Base-by-base conservation (phyloP, 148 eudicot genomes). In the Bassia scoparia region DNA sequence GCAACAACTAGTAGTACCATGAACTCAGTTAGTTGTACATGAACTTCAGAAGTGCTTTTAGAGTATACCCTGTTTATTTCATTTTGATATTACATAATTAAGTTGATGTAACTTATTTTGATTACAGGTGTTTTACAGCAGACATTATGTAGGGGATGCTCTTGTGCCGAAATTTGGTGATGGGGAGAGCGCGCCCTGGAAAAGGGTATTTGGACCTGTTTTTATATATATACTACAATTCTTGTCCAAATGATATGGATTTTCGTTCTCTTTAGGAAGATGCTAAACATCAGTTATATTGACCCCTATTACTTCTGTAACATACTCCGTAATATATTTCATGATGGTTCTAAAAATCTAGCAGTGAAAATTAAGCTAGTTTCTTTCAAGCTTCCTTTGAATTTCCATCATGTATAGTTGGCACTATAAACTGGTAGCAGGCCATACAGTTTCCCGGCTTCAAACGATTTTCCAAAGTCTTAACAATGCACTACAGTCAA, bases 171-270 rank as follows among this genome's bases (percentile, higher is more conserved):
- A 88, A 80, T 85, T 94, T 61, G 84, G 71, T 35, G 87, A 87
- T 66, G 91, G 89, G 0, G 97, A 94, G n/a, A n/a, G n/a, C n/a
- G n/a, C n/a, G 81, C 64, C 83, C 14, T 94, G 98, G 98, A 91
- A 94, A 83, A 91, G 88, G 81, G 97, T 91, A 16, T 93, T 93
- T 75, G 98, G 98, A 13, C 98, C 98, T 5, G 90, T 93, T 74
- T 93, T 93, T 58, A 86, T 94, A n/a, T n/a, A n/a, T n/a, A 14
- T 94, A 94, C 82, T 85, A 89, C 23, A 91, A 94, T 77, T 82
- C 86, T 62, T 69, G 49, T 41, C 78, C 81, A 31, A 50, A 65
- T 38, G 93, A 81, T 55, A 77, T 68, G 35, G 96, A 89, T 50
- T 87, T 90, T 60, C 84, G 84, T 78, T 43, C 61, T 38, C 89